Evolutionary conservation across 2,329 filamentous ascomycete species (phyloP).

Genomic region (Aspergillus sp.): DNA sequence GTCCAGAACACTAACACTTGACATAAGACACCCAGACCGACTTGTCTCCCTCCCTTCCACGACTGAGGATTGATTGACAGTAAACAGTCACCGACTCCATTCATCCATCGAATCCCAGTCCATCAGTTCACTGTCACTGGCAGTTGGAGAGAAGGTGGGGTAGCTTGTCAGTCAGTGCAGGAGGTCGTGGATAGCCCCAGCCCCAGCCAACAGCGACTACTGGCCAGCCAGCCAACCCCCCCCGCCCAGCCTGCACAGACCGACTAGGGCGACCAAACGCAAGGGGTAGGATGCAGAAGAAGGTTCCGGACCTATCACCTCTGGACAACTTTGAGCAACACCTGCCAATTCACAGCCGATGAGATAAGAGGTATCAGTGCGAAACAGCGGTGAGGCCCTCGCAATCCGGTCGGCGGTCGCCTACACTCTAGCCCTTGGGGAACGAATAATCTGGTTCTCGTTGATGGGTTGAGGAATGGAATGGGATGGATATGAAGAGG

Average conservation of each 20-base stretch:
- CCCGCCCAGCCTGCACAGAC: conserved; percentile 9
- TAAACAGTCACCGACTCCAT: not conserved
- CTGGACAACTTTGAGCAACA: conserved; percentile 19
- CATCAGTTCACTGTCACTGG: not conserved
- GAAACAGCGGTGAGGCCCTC: conserved; percentile 27
- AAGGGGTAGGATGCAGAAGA: conserved; percentile 29
- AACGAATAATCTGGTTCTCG: too few relatives aligned
- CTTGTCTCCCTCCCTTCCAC: not conserved
- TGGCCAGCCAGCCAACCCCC: not conserved
- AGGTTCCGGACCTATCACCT: conserved; percentile 29
- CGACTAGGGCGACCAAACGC: conserved; percentile 20
- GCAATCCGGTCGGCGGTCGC: too few relatives aligned
- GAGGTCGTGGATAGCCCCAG: conserved; percentile 3
- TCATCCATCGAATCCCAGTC: not conserved
- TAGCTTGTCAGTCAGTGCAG: not conserved
- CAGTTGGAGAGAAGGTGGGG: not conserved
- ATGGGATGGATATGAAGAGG: not conserved
- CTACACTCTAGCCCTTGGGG: too few relatives aligned
- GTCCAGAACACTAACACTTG: not conserved
- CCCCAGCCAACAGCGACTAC: not conserved
- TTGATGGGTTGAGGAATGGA: not conserved
- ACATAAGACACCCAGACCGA: not conserved
- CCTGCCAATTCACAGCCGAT: conserved; percentile 11
- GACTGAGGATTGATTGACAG: not conserved
- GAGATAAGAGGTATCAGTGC: conserved; percentile 15